Evolutionary conservation across 345 rosid species (phyloP).

Genomic region (Lagerstroemia speciosa): DNA sequence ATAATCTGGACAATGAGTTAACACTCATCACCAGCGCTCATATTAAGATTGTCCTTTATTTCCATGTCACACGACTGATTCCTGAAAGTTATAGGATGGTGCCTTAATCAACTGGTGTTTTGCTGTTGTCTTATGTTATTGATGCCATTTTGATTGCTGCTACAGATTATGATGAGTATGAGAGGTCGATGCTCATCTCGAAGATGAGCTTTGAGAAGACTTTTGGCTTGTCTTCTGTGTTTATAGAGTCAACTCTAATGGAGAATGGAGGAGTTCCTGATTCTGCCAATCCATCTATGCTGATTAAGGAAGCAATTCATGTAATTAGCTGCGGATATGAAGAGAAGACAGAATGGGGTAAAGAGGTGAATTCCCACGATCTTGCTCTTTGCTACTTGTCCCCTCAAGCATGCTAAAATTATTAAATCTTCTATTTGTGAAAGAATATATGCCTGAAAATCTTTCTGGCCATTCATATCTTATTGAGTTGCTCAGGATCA

Average conservation of each 20-base stretch:
- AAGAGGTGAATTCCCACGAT: slow-evolving; percentile 50
- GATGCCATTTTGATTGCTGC: not conserved
- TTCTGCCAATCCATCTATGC: slow-evolving; percentile 65
- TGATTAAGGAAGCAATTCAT: slow-evolving; percentile 94
- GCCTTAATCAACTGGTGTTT: not conserved
- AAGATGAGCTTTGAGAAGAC: slow-evolving; percentile 92
- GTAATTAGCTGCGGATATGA: slow-evolving; percentile 93
- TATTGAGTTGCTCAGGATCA: too few relatives aligned
- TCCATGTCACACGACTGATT: not conserved
- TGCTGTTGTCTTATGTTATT: not conserved
- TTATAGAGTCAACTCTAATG: slow-evolving; percentile 90
- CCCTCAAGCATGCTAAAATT: not conserved
- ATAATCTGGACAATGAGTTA: not conserved
- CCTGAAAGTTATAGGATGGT: not conserved
- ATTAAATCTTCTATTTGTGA: not conserved
- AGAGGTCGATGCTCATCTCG: slow-evolving; percentile 89
- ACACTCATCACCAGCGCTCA: not conserved
- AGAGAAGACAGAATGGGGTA: slow-evolving; percentile 96
- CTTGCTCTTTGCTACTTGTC: not conserved
- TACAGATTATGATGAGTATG: slow-evolving; percentile 83
- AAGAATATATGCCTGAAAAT: not conserved
- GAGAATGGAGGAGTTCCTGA: slow-evolving; percentile 90
- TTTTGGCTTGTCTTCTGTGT: slow-evolving; percentile 85
- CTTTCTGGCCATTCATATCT: too few relatives aligned
- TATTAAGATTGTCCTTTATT: not conserved